Evolutionary conservation across 225 moss, liverwort and hornwort species (phyloP), one percentile per base, ranked within the genome.

Genomic region (Asterella californica): DNA sequence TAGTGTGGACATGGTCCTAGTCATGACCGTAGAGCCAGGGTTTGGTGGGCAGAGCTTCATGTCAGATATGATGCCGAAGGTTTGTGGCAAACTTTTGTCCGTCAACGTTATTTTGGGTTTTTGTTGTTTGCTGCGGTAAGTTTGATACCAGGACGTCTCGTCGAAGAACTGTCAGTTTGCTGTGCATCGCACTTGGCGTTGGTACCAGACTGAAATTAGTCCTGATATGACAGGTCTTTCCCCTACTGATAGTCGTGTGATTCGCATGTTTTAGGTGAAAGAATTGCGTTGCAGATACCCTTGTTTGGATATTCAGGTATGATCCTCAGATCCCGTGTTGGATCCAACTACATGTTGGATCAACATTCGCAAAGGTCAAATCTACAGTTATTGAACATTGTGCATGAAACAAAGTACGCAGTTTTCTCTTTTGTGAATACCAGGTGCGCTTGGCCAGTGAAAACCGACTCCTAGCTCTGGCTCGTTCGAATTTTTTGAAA

Each of bases 1-100:
- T 70, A 87, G 84, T 6, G 91, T 94, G 77, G 96, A 97, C 76
- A 94, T 97, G 96, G 94, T 97, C 74, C 86, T 97, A 48, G 91
- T 97, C 81, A 97, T 97, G 96, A 97, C 96, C 21, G 96, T 97
- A 66, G 93, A 97, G 82, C 96, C 94, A 84, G 96, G 96, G 11
- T 97, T 94, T 80, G 96, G 96, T 22, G 96, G 96, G 70, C 96
- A 97, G 80, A 91, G 93, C 75, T 97, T 97, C 80, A 94, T 97
- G 94, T 91, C 89, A 5, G 89, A 90, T 75, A 97, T 92, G 78
- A 97, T 97, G 96, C 84, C 90, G 2, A 97, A 97, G 93, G 96
- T 97, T 77, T 70, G 50, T 62, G 18, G 45, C 37, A 34, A 29
- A 47, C 22, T 49, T 52, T 53, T 10, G 8, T 32, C 10, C 0